Conservation (phyloP, 2,329 filamentous ascomycete species). For the Arthroderma uncinatum region DNA sequence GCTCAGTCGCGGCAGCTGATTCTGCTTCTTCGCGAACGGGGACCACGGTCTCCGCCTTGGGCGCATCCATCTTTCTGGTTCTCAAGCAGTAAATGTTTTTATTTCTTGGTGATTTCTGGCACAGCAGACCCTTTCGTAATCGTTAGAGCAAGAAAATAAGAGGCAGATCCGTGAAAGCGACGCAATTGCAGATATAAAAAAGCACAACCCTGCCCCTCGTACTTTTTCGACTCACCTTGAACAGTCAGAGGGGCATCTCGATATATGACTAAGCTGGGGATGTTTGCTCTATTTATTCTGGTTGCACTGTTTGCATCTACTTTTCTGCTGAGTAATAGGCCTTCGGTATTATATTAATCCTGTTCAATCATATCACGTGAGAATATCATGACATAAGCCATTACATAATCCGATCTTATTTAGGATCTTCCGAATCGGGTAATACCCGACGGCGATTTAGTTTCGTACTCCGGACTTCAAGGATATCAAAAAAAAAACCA, state of each 20-base stretch:
- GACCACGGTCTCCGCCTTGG: slow-evolving; percentile 9
- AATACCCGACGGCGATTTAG: neutral
- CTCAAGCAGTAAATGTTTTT: neutral
- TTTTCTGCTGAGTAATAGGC: neutral
- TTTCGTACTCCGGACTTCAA: neutral
- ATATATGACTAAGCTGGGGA: neutral
- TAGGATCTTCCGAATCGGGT: neutral
- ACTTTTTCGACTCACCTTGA: neutral
- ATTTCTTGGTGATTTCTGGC: too few relatives aligned
- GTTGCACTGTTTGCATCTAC: neutral
- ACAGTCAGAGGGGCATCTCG: neutral
- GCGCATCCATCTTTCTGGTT: slow-evolving; percentile 7
- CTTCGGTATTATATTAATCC: neutral
- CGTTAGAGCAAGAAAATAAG: neutral
- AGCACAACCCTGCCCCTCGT: neutral
- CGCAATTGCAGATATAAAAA: neutral
- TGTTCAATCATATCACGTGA: neutral
- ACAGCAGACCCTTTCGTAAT: neutral
- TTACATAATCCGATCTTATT: neutral
- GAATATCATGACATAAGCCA: neutral
- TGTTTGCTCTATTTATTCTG: neutral
- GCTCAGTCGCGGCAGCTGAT: slow-evolving; percentile 13
- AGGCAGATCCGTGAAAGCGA: neutral
- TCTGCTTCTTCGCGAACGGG: slow-evolving; percentile 7
- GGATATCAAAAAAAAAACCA: too few relatives aligned